A percentile compares a stretch with the other conserved stretches of the same genome.
Conservation (phyloP, 768 basidiomycete species). For the Strobilomyces dryophilus region DNA sequence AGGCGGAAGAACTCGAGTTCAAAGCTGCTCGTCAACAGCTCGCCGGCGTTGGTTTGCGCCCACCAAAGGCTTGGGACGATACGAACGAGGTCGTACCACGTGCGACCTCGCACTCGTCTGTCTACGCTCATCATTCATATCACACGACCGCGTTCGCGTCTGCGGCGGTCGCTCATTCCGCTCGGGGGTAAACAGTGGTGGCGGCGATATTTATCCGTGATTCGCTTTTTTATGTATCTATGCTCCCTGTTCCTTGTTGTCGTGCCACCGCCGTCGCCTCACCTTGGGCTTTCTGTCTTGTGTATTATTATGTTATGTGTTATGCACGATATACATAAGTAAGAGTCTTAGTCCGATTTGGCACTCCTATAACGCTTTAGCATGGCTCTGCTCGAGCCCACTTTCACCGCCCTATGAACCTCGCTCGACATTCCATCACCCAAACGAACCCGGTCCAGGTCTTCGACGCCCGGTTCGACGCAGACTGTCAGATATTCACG, state of each 20-base stretch:
- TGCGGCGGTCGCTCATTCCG: constrained; percentile 28
- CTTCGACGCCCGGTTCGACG: constrained; percentile 73
- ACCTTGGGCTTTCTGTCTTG: constrained; percentile 16
- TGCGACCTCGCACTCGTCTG: constrained; percentile 17
- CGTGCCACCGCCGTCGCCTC: constrained; percentile 10
- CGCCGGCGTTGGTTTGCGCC: constrained; percentile 66
- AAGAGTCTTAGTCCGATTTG: constrained; percentile 1
- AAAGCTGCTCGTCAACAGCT: constrained; percentile 77
- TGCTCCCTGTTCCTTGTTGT: constrained; percentile 19
- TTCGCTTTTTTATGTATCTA: constrained; percentile 21
- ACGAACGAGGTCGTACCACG: constrained; percentile 37
- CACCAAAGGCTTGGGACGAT: constrained; percentile 73
- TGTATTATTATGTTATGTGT: constrained; percentile 18
- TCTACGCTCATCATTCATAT: constrained; percentile 28
- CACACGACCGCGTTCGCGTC: constrained; percentile 24
- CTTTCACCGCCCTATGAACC: constrained; percentile 58
- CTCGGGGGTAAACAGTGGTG: constrained; percentile 20
- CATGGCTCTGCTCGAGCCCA: constrained; percentile 18
- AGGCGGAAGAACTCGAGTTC: constrained; percentile 78
- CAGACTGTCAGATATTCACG: constrained; percentile 80
- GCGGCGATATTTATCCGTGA: constrained; percentile 20
- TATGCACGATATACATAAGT: neutral
- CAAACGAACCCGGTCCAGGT: constrained; percentile 71
- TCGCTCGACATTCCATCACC: constrained; percentile 80
- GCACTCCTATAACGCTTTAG: constrained; percentile 13